Percentiles rank a stretch among this genome's conserved stretches.
These are phyloP conservation scores for Aspergillus pseudonomiae DNA, from an alignment of 2,329 filamentous ascomycete genomes.

Conservation along the genomic window DNA sequence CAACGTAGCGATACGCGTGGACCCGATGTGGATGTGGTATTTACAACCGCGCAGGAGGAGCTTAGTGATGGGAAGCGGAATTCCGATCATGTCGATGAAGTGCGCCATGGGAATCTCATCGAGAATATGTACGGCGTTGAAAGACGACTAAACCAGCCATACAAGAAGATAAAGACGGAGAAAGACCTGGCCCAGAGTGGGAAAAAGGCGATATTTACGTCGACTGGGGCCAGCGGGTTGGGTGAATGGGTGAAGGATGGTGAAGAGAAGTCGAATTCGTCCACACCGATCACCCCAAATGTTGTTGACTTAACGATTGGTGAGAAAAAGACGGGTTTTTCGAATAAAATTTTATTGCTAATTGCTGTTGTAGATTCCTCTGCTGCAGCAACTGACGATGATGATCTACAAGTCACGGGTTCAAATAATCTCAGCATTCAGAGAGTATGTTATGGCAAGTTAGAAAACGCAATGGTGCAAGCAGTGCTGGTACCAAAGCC, in stretches of 20 bases:
- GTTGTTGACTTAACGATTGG: constrained; percentile 51
- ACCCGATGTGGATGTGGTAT: constrained; percentile 31
- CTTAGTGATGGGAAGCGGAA: constrained; percentile 35
- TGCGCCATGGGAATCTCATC: constrained; percentile 54
- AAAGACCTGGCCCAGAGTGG: constrained; percentile 49
- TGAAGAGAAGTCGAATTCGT: constrained; percentile 44
- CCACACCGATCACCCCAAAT: constrained; percentile 54
- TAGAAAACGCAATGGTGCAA: constrained; percentile 68
- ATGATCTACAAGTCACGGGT: constrained; percentile 48
- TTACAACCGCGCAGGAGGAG: constrained; percentile 30
- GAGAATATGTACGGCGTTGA: constrained; percentile 77
- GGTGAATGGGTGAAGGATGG: constrained; percentile 69
- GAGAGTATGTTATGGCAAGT: constrained; percentile 79
- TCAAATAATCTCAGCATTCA: constrained; percentile 65
- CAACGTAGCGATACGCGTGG: constrained; percentile 15
- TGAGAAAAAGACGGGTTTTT: constrained; percentile 19
- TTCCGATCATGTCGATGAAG: constrained; percentile 31
- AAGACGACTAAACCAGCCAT: constrained; percentile 62
- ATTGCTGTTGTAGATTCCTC: constrained; percentile 25
- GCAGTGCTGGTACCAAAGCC: constrained; percentile 72
- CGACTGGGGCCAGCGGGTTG: constrained; percentile 58
- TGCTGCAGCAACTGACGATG: constrained; percentile 34
- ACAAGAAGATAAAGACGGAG: constrained; percentile 66
- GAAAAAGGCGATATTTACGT: constrained; percentile 49
- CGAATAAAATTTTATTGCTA: constrained; percentile 16